Base-by-base conservation (phyloP, 2,329 filamentous ascomycete species). In the Apiospora rasikravindrae region DNA sequence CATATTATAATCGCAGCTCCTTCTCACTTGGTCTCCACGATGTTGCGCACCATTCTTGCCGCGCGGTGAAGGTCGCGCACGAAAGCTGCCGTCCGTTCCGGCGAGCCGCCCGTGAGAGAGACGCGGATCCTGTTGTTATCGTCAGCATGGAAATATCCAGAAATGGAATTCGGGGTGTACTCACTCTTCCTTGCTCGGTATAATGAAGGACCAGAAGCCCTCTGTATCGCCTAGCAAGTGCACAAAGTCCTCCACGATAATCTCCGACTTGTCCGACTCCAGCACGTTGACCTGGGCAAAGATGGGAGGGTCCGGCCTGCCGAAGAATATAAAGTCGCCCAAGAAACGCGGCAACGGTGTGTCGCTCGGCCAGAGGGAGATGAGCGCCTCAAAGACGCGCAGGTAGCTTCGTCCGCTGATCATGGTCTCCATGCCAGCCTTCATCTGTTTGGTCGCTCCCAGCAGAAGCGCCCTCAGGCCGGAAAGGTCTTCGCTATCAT, bases 201-300 rank as follows among this genome's bases (percentile, higher is more conserved):
- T 40, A 13, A 72, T 51, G 33, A 72, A 66, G 26, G 71, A 67
- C 71, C 71, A 72, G 68, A 72, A 72, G 4, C 67, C 68, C 24
- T 72, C 53, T 7, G 71, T 42, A 67, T 72, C 68, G 1, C 24
- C 40, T 16, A 71, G 13, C 47, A 71, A 37, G 40, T 71, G 64
- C 16, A 71, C 70, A 33, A 53, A 69, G 33, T 71, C 70, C 11
- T 71, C 70, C 7, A 69, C 37, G 44, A 51, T 44, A 16, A 68
- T 57, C 16, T 45, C 44, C 44, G 44, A 45, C 13, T 71, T 57
- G 44, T 45, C 44, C 4, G 44, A 45, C 13, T 71, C 70, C 8
- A 69, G 66, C 14, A 42, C 19, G 37, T 71, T 57, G 24, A 16
- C 67, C 66, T 71, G 70, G 8, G 70, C 70, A 71, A 69, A 69